Evolutionary conservation across 352 stramenopile species (phyloP), one percentile per base, ranked within the genome.

Genomic region (Pythium aquatile): DNA sequence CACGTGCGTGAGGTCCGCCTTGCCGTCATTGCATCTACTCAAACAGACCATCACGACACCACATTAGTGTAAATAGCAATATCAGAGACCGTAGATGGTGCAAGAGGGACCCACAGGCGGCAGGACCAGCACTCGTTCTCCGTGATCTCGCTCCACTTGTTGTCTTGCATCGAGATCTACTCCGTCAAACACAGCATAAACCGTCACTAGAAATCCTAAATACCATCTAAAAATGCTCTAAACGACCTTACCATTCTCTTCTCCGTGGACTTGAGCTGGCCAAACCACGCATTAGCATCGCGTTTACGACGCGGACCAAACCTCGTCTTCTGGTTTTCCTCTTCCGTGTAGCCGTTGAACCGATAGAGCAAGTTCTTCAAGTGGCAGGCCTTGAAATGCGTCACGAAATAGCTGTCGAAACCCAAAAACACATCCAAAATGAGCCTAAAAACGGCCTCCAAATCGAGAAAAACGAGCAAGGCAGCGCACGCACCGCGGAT

Each of bases 151-250:
- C 83, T 87, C 83, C 83, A 90, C 68, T 87, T 87, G 65, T 92
- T 92, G 69, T 92, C 83, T 69, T 92, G 83, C 83, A 92, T 90
- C 2, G 83, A 90, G 58, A 92, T 89, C 82, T 91, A 58, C 14
- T 40, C 49, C 24, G 33, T 26, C 35, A 58, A 13, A 52, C 13
- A 51, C n/a, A 30, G 7, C 1, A n/a, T 14, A 33, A 53, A 28
- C 48, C 32, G 32, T 35, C 32, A 35, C 32, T 35, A 35, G 5
- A 9, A 5, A 35, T 35, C 32, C 32, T 35, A 35, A 40, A 68
- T 28, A 29, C 8, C 32, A 5, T 30, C 20, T 56, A 61, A 30
- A 20, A 33, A 53, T 17, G 54, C 26, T 16, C 5, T 33, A 26
- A 55, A 55, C 7, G 37, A 39, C 14, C 52, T 30, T 63, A 85